These are phyloP conservation scores for Geotrichum phurueaensis DNA, from an alignment of 1,139 yeast genomes.

Conservation along the genomic window DNA sequence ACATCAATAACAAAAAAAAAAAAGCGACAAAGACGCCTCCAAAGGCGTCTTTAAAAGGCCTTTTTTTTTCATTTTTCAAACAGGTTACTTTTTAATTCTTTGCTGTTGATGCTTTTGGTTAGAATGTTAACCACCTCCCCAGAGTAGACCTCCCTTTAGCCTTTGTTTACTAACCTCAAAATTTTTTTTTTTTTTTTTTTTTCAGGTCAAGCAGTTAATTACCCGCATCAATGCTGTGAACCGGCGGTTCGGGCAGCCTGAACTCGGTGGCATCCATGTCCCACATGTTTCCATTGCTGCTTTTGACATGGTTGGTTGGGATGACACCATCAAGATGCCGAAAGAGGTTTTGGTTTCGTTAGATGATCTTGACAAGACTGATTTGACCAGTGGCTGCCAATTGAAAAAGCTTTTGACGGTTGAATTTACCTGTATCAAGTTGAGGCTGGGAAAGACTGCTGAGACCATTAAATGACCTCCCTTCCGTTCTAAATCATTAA, in stretches of 20 bases:
- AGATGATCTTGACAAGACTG: not conserved
- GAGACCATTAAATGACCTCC: not conserved
- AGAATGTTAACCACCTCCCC: not conserved
- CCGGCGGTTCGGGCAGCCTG: constrained; percentile 16
- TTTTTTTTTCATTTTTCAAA: not conserved
- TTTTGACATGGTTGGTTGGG: constrained; percentile 15
- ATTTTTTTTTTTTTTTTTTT: not conserved
- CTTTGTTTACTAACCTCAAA: not conserved
- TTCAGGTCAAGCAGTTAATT: constrained; percentile 9
- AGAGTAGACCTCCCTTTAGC: not conserved
- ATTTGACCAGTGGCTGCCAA: not conserved
- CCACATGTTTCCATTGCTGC: constrained; percentile 28
- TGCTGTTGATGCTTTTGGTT: not conserved
- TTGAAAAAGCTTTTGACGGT: not conserved
- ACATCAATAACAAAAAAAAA: too few species aligned
- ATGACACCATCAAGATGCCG: not conserved
- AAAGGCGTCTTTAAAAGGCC: not conserved
- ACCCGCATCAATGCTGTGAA: constrained; percentile 16
- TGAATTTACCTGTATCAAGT: constrained; percentile 7
- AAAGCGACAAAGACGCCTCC: too few species aligned
- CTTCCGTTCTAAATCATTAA: too few species aligned
- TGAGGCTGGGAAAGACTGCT: constrained; percentile 16
- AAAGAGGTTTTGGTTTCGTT: not conserved
- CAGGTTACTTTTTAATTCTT: not conserved
- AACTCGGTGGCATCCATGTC: constrained; percentile 12